Base-by-base conservation (phyloP, 1,284 basidiomycete genomes). In the Heliocybe sulcata region DNA sequence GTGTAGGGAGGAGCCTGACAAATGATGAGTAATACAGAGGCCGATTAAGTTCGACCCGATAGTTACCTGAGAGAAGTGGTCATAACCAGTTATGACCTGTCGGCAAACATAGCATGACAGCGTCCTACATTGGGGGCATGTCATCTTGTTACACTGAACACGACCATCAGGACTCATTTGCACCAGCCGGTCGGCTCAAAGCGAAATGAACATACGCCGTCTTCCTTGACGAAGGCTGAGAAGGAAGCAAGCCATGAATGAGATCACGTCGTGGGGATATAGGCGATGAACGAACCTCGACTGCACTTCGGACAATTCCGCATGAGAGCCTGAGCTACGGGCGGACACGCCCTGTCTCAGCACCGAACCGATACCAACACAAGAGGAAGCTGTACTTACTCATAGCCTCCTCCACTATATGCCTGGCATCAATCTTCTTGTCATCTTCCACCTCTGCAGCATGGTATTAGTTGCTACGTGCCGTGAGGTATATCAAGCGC, bases 371-470 rank as follows among this genome's bases (percentile, higher is more conserved):
- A n/a, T n/a, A n/a, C n/a, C n/a, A n/a, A n/a, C n/a, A n/a, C n/a
- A n/a, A n/a, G 48, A 11, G 22, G 54, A 48, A 4, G 23, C 4
- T n/a, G n/a, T n/a, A 63, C 81, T 50, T 61, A 87, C 88, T 90
- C 92, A 95, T 94, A 2, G 92, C 92, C 66, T 95, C 92, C 64
- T 94, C 92, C 35, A 95, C 77, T 0, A 77, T 67, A 70, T 94
- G 92, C 51, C 83, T 77, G 10, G 79, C 84, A 67, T 90, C 80
- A 8, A 93, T 68, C 55, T 81, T 80, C 57, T 79, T 82, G 64
- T 93, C 90, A 6, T 83, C 77, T 57, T 86, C 85, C 57, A 79
- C 73, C 68, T 92, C 87, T 88, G 59, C 26, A 56, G 38, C 11
- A 35, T 26, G 42, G 16, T 29, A 48, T 11, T 26, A 55, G 25